These are phyloP conservation scores for Bipolaris zeicola DNA, from an alignment of 2,329 filamentous ascomycete genomes.

Conservation along the genomic window DNA sequence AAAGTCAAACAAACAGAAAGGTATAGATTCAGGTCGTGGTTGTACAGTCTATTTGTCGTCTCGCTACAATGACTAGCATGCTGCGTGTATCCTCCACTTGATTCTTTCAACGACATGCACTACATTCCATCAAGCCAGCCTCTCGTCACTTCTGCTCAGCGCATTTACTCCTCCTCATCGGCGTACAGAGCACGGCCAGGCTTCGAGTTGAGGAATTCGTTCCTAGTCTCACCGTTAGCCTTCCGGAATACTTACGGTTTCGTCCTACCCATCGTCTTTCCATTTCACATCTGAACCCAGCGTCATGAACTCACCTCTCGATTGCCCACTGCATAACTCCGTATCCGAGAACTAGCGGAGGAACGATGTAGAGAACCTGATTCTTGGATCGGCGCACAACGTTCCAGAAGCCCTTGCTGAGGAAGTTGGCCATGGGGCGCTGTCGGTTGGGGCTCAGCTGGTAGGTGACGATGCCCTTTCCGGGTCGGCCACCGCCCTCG, in stretches of 20 bases:
- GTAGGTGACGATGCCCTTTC: conserved; percentile 71
- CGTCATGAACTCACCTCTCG: conserved; percentile 71
- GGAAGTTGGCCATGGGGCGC: conserved; percentile 78
- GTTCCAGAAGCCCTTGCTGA: conserved; percentile 91
- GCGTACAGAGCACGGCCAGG: conserved; percentile 64
- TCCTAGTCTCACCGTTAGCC: conserved; percentile 56
- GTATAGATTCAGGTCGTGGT: conserved; percentile 15
- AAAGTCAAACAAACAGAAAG: not conserved
- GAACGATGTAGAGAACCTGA: conserved; percentile 88
- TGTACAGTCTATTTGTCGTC: conserved; percentile 32
- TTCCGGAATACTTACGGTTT: not conserved
- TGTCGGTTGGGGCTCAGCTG: conserved; percentile 85
- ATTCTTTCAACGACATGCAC: not conserved
- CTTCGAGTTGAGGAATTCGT: conserved; percentile 83
- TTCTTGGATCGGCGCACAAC: conserved; percentile 81
- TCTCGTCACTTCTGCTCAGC: conserved; percentile 1
- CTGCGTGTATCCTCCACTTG: conserved; percentile 9
- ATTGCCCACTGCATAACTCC: conserved; percentile 87
- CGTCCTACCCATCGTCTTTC: not conserved
- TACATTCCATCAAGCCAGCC: conserved; percentile 11
- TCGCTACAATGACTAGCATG: conserved; percentile 20
- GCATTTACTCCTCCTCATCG: conserved; percentile 45
- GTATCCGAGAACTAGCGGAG: conserved; percentile 80
- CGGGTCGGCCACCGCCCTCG: conserved; percentile 51
- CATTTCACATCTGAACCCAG: not conserved